Base-by-base conservation (phyloP, 345 rosid genomes). In the Garcia nutans region DNA sequence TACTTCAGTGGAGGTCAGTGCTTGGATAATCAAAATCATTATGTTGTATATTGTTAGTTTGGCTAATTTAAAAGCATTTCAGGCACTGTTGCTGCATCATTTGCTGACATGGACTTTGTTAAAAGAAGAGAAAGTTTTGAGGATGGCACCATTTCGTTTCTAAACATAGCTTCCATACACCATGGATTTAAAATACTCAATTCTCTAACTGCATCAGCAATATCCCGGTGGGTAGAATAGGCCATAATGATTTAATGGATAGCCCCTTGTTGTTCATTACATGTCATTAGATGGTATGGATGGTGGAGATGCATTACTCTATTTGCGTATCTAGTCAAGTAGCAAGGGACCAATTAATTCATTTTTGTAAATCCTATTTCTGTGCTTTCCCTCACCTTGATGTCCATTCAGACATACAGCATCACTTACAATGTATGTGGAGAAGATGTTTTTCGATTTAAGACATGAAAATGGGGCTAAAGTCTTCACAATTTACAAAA, bases 1-100 rank as follows among this genome's bases (percentile, higher is more conserved):
- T 95, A 95, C 82, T 95, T 95, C 49, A 87, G 99, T 78, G 99
- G 99, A 90, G 99, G 99, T 95, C 80, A 72, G 89, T 82, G 76
- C 75, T 33, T 78, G 44, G 44, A 73, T 64, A 24, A 59, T 61
- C 70, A 60, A 68, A 70, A 16, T 57, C 61, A 11, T 65, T 45
- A 45, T 33, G 10, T 55, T 10, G 58, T 59, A 37, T 24, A 8
- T 13, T 59, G 55, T 15, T 41, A 31, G 58, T n/a, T 19, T 56
- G n/a, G 44, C 45, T 56, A 57, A 58, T 45, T 44, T 58, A 63
- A 73, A 75, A 72, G 54, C 63, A 71, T 75, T 79, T 57, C 90
- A 95, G 99, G 99, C 58, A 93, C 99, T 9, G 99, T 95, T 78
- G 91, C 92, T 77, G 94, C 97, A 45, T 82, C 97, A 64, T 90